Evolutionary conservation across 73 alveolate genomes (phyloP).

Genomic region (Paramecium tetraurelia): DNA sequence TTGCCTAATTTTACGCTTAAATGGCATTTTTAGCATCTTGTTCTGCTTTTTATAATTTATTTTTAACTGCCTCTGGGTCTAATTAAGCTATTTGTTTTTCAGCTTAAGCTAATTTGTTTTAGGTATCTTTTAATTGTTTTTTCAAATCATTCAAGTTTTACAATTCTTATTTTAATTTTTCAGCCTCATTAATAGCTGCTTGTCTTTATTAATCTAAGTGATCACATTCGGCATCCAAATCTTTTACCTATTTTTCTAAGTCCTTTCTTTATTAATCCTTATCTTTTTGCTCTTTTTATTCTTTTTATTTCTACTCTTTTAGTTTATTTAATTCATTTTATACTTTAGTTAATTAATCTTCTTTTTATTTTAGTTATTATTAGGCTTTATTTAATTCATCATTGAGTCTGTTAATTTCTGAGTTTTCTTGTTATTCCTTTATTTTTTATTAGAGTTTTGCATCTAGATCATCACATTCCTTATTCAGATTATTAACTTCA

Average conservation of each 20-base stretch:
- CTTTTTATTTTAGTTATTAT: neutral
- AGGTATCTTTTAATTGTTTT: neutral
- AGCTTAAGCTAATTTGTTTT: neutral
- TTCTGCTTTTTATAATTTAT: neutral
- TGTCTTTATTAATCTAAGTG: neutral
- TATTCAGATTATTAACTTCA: neutral
- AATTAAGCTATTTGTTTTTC: neutral
- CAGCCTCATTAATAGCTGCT: neutral
- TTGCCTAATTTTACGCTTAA: neutral
- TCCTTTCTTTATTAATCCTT: neutral
- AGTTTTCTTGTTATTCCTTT: neutral
- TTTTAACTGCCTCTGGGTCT: slow-evolving; percentile 23
- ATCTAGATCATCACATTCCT: slow-evolving; percentile 44
- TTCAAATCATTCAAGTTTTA: neutral
- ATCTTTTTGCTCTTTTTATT: neutral
- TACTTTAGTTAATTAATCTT: neutral
- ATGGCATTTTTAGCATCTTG: slow-evolving; percentile 33
- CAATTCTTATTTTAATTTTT: neutral
- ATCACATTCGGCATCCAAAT: slow-evolving; percentile 36
- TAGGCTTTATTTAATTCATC: neutral
- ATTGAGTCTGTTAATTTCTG: neutral
- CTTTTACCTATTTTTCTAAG: neutral
- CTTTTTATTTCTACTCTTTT: slow-evolving; percentile 9
- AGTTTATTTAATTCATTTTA: neutral
- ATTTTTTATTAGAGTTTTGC: neutral